Base-by-base conservation (phyloP, 768 basidiomycete species). In the Xanthoconium stramineum region DNA sequence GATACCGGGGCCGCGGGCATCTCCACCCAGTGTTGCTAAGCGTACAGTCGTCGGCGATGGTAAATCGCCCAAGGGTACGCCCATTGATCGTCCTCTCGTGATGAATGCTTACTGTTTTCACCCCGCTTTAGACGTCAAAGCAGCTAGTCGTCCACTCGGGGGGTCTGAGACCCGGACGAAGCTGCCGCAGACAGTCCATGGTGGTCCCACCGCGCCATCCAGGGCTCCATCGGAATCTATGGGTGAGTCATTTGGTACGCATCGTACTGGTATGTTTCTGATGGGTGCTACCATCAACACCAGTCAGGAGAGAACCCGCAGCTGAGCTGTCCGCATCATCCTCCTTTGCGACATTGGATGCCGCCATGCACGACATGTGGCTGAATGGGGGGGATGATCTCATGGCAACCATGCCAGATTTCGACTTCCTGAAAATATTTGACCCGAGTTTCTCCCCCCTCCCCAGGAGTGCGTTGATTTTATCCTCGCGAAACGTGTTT, bases 151-250 rank as follows among this genome's bases (percentile, higher is more conserved):
- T 53, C 54, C 37, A 50, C 40, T 51, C 30, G 32, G 61, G 52
- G 55, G 54, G 58, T 65, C 57, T 63, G 65, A 8, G 51, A 55
- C 58, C 56, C 55, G 47, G 61, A 53, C 39, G 51, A 29, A 30
- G 36, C 50, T 32, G 43, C 37, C 17, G 17, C 57, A 28, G 54
- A 42, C 55, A 37, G 19, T 44, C 37, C 29, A 39, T 28, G 19
- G 38, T 40, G 28, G 40, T 43, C 19, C 58, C 43, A 29, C 29
- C 35, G 20, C 20, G 7, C 43, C 28, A 29, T 19, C 17, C 8
- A 38, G 17, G 30, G 6, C 38, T 46, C 49, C 45, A 40, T 51
- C 24, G 32, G 35, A 15, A n/a, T 37, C 52, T 32, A 2, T 33
- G 30, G 12, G 66, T 67, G 44, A 55, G 65, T 35, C 2, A 20